Base-by-base conservation (phyloP, 208 protist species). In the Crithidia acanthocephali region DNA sequence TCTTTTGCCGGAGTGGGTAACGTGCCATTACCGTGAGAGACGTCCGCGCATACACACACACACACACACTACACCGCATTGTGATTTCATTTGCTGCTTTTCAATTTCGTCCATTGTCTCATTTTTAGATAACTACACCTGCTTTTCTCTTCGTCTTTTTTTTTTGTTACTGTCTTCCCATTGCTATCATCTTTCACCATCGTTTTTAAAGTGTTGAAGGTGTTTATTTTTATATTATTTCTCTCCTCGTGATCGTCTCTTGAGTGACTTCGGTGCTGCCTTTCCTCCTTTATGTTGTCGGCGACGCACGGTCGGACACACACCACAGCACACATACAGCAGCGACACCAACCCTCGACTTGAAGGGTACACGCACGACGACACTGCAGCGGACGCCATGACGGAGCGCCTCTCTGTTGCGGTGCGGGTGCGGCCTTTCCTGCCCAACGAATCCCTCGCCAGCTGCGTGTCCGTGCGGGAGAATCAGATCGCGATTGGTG, bases 351-450 rank as follows among this genome's bases (percentile, higher is more conserved):
- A 18, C 6, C 18, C 15, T 11, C 37, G 7, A 44, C 37, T 44
- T 44, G n/a, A n/a, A n/a, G n/a, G n/a, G n/a, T n/a, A n/a, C n/a
- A n/a, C n/a, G n/a, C n/a, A n/a, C n/a, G n/a, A n/a, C n/a, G n/a
- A n/a, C 18, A n/a, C 16, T 48, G 16, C 9, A 48, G 2, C 9
- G 4, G 44, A 20, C 16, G 4, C 5, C 18, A 92, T 88, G 84
- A 32, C 83, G 51, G 86, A 94, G 66, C 86, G 81, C 64, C 85
- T 97, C 37, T 81, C 76, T 13, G 97, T 98, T 0, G 85, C 82
- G 20, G 83, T 98, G 11, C 85, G 95, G 27, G 91, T 98, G 22
- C 84, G 95, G 20, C 95, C 95, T 10, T 88, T 98, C 42, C 74
- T 97, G 25, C 67, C 71, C 11, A 81, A 87, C 60, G 97, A 98